phyloP scores from a whole-genome alignment of 495 filamentous ascomycete genomes.

The Pseudoneurospora amorphoporcata region DNA sequence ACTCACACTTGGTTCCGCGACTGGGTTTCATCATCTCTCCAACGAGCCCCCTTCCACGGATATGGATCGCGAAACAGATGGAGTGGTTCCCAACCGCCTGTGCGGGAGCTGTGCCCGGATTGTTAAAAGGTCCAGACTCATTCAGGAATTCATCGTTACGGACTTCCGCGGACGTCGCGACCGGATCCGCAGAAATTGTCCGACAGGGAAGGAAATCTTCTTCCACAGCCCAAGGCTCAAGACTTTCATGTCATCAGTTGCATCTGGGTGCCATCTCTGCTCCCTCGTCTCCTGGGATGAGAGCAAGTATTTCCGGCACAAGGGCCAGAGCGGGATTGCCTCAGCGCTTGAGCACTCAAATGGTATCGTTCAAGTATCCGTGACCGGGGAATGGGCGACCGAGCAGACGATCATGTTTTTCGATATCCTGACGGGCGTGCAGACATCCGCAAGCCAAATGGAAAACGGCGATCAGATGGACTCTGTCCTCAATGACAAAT shows the following conservation, averaged over 20 bases:
- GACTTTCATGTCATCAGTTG: background rate
- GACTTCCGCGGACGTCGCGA: background rate
- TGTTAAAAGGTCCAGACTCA: background rate
- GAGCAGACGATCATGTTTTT: background rate
- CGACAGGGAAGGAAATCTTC: background rate
- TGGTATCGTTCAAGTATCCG: background rate
- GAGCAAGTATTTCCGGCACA: background rate
- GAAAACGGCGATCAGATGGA: background rate
- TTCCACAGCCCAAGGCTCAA: background rate
- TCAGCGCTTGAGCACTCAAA: background rate
- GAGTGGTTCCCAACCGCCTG: background rate
- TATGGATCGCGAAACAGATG: background rate
- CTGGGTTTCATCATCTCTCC: background rate
- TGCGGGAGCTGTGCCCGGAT: background rate
- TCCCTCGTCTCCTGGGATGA: background rate
- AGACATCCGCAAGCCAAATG: background rate
- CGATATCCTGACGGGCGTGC: background rate
- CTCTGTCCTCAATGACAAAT: background rate
- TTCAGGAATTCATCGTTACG: background rate
- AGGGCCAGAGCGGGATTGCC: background rate
- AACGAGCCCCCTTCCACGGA: background rate
- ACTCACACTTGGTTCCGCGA: background rate
- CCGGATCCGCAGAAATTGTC: background rate
- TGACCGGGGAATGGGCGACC: background rate
- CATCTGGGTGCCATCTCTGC: background rate